Percentiles rank a stretch among this genome's conserved stretches.
phyloP scores from a whole-genome alignment of 768 basidiomycete genomes.

The Obba rivulosa region DNA sequence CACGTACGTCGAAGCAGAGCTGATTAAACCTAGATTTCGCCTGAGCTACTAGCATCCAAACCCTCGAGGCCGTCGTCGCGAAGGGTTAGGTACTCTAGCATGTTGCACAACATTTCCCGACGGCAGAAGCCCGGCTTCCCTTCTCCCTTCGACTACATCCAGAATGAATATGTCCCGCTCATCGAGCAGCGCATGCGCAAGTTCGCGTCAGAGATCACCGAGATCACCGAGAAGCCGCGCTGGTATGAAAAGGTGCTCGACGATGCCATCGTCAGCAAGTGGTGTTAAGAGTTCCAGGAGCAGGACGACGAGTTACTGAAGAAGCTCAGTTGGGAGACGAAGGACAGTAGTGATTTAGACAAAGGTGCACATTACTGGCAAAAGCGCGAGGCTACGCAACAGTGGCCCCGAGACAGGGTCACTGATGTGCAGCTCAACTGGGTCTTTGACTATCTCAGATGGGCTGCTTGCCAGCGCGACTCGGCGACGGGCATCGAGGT shows the following conservation, averaged over 20 bases:
- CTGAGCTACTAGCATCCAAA: too few relatives aligned
- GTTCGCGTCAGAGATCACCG: neutral
- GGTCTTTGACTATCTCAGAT: conserved; percentile 8
- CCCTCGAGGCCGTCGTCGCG: too few relatives aligned
- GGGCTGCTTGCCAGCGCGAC: conserved; percentile 6
- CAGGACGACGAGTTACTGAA: conserved; percentile 7
- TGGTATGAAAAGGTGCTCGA: conserved; percentile 18
- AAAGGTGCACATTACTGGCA: neutral
- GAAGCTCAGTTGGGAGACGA: conserved; percentile 3
- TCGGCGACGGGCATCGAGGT: conserved; percentile 8
- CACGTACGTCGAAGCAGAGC: too few relatives aligned
- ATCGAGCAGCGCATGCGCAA: conserved; percentile 8
- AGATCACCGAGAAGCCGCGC: conserved; percentile 7
- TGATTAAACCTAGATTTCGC: too few relatives aligned
- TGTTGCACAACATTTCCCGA: too few relatives aligned
- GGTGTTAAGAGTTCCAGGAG: conserved; percentile 11
- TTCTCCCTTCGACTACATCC: too few relatives aligned
- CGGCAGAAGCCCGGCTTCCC: too few relatives aligned
- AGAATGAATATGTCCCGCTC: neutral
- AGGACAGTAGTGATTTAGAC: neutral
- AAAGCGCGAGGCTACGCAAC: too few relatives aligned
- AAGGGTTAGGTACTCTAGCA: too few relatives aligned
- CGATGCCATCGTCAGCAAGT: conserved; percentile 4
- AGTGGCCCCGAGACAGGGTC: conserved; percentile 10
- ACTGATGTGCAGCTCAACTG: conserved; percentile 8